These are phyloP conservation scores for Vaccinium vitisidaea DNA, from an alignment of 148 eudicot genomes.

Conservation along the genomic window DNA sequence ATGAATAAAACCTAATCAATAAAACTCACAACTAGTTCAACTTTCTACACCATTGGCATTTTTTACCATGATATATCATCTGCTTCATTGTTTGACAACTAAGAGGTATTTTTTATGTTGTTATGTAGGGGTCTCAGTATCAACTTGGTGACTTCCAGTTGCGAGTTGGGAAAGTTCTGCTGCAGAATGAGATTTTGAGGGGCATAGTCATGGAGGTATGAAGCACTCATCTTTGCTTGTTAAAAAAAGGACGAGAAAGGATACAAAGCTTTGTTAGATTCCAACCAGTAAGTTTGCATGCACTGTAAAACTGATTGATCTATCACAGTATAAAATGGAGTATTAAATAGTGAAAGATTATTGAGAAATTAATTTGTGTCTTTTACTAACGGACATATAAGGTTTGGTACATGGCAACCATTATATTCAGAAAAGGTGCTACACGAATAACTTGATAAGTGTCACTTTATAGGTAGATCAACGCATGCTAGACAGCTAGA, in stretches of 20 bases:
- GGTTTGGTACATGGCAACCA: background rate
- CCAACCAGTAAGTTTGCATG: background rate
- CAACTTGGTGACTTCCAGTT: slow-evolving; percentile 93
- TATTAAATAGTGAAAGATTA: no score
- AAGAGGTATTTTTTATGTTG: slow-evolving; percentile 1
- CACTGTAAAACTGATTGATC: background rate
- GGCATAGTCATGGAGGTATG: slow-evolving; percentile 97
- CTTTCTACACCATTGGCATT: background rate
- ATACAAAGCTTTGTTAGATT: slow-evolving; percentile 2
- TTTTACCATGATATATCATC: background rate
- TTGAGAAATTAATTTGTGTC: no score
- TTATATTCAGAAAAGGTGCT: background rate
- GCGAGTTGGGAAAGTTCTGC: slow-evolving; percentile 85
- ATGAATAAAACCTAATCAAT: background rate
- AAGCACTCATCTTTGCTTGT: background rate
- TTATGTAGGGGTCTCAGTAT: slow-evolving; percentile 71
- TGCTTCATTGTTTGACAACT: background rate
- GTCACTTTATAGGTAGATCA: background rate
- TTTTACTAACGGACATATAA: background rate
- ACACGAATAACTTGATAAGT: background rate
- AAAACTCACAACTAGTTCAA: background rate
- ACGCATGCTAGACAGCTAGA: background rate
- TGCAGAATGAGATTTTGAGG: slow-evolving; percentile 75
- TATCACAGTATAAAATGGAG: no score
- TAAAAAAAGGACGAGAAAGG: background rate